phyloP scores from a whole-genome alignment of 176 grass and related monocot genomes.

The Sorghum bicolor region DNA sequence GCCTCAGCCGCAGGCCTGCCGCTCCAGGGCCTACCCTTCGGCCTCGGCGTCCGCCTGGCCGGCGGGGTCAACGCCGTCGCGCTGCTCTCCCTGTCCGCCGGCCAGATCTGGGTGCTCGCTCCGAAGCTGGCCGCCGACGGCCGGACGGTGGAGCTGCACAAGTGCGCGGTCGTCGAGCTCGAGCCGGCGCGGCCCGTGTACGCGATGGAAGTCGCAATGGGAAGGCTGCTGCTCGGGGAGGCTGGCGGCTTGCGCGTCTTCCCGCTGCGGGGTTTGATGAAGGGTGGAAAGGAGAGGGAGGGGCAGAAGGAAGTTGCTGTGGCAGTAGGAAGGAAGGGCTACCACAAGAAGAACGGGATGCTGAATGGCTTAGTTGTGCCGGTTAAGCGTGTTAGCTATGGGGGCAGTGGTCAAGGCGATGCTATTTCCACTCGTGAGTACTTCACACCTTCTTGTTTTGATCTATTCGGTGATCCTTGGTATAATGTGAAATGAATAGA shows the following conservation, averaged over 20 bases:
- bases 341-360: constrained; percentile 51
- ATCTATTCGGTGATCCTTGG: background rate
- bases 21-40: constrained; percentile 55
- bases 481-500: background rate
- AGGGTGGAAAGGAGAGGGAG: constrained; percentile 41
- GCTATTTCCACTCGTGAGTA: constrained; percentile 41
- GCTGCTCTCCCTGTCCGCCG: constrained; percentile 59
- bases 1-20: constrained; percentile 30
- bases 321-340: constrained; percentile 27
- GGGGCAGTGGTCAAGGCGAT: constrained; percentile 25
- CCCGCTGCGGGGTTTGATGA: constrained; percentile 58
- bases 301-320: constrained; percentile 15
- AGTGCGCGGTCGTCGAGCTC: constrained; percentile 78
- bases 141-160: constrained; percentile 62
- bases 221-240: constrained; percentile 78
- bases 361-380: constrained; percentile 52
- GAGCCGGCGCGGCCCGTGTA: constrained; percentile 59
- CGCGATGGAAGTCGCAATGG: constrained; percentile 59
- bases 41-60: constrained; percentile 56
- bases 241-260: constrained; percentile 71
- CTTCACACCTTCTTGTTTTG: background rate
- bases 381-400: constrained; percentile 9
- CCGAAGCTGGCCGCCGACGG: constrained; percentile 38
- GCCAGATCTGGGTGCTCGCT: constrained; percentile 83
- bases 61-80: constrained; percentile 60